Percentiles rank a stretch among this genome's conserved stretches.
Conservation (phyloP, 371 early-diverging fungal species). For the Mucor irregularis region DNA sequence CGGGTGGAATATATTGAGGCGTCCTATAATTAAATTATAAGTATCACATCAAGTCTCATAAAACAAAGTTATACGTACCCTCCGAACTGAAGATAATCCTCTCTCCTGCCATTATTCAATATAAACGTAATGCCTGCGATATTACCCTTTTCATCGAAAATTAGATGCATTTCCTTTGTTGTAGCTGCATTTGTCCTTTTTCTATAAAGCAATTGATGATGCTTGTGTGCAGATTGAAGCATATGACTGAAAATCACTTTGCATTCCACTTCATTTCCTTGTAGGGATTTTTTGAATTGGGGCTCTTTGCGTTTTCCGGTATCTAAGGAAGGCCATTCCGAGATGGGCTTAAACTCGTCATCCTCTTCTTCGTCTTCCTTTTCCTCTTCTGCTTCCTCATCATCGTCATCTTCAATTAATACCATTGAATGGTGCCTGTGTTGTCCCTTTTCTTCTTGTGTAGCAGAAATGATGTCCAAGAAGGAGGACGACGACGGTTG, state of each 20-base stretch:
- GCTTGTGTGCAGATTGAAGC: constrained; percentile 21
- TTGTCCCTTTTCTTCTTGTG: too few species aligned
- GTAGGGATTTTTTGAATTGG: constrained; percentile 2
- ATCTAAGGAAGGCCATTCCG: background rate
- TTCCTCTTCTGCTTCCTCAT: too few species aligned
- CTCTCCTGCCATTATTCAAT: constrained; percentile 6
- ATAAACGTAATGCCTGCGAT: constrained; percentile 19
- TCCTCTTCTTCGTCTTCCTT: too few species aligned
- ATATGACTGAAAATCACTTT: constrained; percentile 23
- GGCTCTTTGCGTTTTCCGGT: constrained; percentile 10
- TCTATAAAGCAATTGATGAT: constrained; percentile 1
- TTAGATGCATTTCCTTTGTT: constrained; percentile 12
- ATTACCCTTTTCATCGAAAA: constrained; percentile 18
- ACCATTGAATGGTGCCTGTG: background rate
- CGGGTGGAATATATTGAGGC: constrained; percentile 45
- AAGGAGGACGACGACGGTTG: too few species aligned
- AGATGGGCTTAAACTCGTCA: background rate
- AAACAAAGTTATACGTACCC: constrained; percentile 10
- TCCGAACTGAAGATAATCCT: constrained; percentile 20
- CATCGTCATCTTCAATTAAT: background rate
- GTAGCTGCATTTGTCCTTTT: background rate
- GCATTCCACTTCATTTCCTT: constrained; percentile 25
- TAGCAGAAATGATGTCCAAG: too few species aligned
- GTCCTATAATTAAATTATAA: constrained; percentile 17
- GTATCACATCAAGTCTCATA: background rate